phyloP scores from a whole-genome alignment of 768 basidiomycete species.

The Coprinellus aureogranulatus region DNA sequence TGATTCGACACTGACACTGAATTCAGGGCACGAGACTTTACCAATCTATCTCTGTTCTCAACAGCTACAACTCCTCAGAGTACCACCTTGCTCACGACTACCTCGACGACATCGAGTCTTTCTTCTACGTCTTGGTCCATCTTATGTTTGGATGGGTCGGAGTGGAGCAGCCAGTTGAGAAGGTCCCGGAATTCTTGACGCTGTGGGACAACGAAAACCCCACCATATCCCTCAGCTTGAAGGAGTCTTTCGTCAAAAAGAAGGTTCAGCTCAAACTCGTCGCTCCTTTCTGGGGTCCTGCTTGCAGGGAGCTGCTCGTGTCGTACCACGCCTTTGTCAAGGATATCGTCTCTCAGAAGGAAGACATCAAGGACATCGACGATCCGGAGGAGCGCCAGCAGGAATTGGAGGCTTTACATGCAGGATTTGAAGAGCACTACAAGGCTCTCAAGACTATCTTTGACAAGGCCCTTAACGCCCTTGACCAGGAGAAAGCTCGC shows the following conservation, averaged over 20 bases:
- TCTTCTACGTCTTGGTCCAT: neutral
- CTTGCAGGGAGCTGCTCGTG: neutral
- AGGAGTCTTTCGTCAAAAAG: neutral
- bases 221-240: neutral
- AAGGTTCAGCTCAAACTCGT: neutral
- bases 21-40: slow-evolving; percentile 6
- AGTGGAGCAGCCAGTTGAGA: neutral
- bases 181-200: neutral
- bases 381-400: neutral
- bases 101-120: slow-evolving; percentile 9
- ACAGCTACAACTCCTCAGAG: neutral
- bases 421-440: neutral
- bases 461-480: neutral
- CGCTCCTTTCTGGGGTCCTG: neutral
- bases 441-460: neutral
- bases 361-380: neutral
- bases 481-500: neutral
- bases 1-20: neutral
- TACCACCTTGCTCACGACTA: neutral
- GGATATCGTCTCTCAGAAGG: neutral
- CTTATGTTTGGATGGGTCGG: neutral
- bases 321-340: neutral
- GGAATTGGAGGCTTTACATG: neutral
- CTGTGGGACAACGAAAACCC: neutral
- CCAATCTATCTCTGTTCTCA: neutral